Evolutionary conservation across 1,284 basidiomycete genomes (phyloP).

Genomic region (Ceratorhiza oryzae-sativae): DNA sequence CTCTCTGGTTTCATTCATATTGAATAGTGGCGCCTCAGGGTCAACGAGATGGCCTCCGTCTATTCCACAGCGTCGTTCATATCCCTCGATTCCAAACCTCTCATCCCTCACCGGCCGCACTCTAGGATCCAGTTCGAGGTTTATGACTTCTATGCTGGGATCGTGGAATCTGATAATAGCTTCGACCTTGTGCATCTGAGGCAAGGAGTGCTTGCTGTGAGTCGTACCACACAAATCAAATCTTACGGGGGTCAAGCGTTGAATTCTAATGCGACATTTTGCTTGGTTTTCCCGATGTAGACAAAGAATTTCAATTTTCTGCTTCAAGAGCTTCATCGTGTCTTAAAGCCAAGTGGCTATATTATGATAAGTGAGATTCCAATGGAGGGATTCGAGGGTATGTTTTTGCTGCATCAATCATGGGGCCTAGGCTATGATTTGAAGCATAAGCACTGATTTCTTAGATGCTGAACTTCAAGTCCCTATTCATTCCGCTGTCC

Average conservation of each 20-base stretch:
- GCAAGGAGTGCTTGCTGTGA: not conserved
- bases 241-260: too few species aligned
- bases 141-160: conserved; percentile 19
- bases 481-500: not conserved
- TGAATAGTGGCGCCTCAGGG: not conserved
- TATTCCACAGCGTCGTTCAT: conserved; percentile 1
- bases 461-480: not conserved
- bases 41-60: conserved; percentile 1
- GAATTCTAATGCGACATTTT: not conserved
- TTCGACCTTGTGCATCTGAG: conserved; percentile 24
- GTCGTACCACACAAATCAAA: not conserved
- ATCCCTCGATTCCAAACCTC: conserved; percentile 17
- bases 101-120: not conserved
- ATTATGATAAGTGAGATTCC: not conserved
- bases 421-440: not conserved
- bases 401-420: not conserved
- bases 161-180: conserved; percentile 5
- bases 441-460: too few species aligned
- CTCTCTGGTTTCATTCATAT: too few species aligned
- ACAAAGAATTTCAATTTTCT: too few species aligned
- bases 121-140: conserved; percentile 14
- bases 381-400: not conserved
- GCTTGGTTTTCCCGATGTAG: too few species aligned
- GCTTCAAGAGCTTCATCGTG: not conserved
- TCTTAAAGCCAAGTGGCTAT: conserved; percentile 1